Base-by-base conservation (phyloP, 768 basidiomycete genomes). In the Macrolepiota dolichaula region DNA sequence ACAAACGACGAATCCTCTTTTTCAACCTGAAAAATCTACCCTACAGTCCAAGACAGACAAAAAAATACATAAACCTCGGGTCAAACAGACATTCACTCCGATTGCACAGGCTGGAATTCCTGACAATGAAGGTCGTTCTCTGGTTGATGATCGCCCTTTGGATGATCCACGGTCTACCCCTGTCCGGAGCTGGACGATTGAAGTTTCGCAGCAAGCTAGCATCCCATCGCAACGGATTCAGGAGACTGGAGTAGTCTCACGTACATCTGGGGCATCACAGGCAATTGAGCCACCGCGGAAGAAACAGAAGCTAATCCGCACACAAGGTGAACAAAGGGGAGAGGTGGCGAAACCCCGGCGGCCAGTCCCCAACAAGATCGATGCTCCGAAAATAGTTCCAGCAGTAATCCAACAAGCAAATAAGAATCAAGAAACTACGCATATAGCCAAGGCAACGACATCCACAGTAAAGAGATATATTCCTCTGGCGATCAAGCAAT, bases 391-490 rank as follows among this genome's bases (percentile, higher is more conserved):
- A 5, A 19, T 4, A 10, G 1, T 32, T 32, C 29, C 29, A 32
- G 29, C 44, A 13, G 24, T 35, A 11, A 59, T 59, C 12, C 37
- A 32, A 17, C 25, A 50, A 13, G 29, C 32, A 24, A 24, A 57
- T 19, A 59, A 59, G 13, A 29, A 32, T 3, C 57, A 32, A 40
- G 44, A 25, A 42, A 32, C 6, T 38, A 17, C 49, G 50, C 57
- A 59, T 52, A 59, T 52, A 52, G 50, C 50, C 5, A 51, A 19
- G 13, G 50, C 5, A 29, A 59, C 25, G 29, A 19, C 38, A 11
- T 27, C n/a, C 4, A n/a, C 49, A 6, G 22, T 24, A 15, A 59
- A 59, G 15, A 40, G 57, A 40, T 59, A 59, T 24, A 51, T 59
- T 42, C 57, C 57, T 27, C 37, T 59, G 38, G 27, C 19, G 12